A percentile compares a stretch with the other conserved stretches of the same genome.
Conservation (phyloP, 257 asterid genomes). For the Forsythia viridissima region DNA sequence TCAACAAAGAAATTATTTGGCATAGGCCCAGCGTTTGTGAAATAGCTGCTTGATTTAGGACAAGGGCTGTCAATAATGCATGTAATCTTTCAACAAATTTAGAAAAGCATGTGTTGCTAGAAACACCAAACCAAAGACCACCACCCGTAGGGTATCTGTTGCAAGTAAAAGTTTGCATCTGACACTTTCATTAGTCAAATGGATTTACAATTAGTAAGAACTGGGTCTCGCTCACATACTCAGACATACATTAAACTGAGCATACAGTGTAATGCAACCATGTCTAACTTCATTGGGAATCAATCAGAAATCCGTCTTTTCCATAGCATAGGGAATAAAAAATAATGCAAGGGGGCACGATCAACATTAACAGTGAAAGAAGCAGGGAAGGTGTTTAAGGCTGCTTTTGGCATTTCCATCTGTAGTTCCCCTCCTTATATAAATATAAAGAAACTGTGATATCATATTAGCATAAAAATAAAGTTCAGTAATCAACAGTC, state of each 20-base stretch:
- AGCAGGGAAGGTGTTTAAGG: not conserved
- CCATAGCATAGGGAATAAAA: not conserved
- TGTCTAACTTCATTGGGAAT: not conserved
- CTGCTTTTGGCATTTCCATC: not conserved
- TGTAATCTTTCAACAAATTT: not conserved
- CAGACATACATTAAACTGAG: not conserved
- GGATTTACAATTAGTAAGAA: not conserved
- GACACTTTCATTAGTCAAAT: not conserved
- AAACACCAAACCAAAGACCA: not conserved
- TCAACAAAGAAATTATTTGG: not conserved
- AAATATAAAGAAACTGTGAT: not conserved
- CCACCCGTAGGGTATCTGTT: not conserved
- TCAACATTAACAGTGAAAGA: not conserved
- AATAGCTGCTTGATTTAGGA: not conserved
- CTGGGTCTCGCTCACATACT: not conserved
- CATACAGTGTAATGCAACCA: not conserved
- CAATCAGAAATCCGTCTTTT: not conserved
- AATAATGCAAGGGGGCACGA: not conserved
- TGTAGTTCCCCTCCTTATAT: not conserved
- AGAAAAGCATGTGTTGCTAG: not conserved
- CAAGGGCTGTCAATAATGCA: not conserved
- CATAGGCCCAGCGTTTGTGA: not conserved
- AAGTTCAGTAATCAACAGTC: slow-evolving; percentile 1
- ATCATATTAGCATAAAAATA: not conserved
- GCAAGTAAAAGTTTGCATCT: not conserved